Percentiles rank a stretch among this genome's conserved stretches.
phyloP scores from a whole-genome alignment of 1,139 yeast genomes.

The Kodamaea alishanica region DNA sequence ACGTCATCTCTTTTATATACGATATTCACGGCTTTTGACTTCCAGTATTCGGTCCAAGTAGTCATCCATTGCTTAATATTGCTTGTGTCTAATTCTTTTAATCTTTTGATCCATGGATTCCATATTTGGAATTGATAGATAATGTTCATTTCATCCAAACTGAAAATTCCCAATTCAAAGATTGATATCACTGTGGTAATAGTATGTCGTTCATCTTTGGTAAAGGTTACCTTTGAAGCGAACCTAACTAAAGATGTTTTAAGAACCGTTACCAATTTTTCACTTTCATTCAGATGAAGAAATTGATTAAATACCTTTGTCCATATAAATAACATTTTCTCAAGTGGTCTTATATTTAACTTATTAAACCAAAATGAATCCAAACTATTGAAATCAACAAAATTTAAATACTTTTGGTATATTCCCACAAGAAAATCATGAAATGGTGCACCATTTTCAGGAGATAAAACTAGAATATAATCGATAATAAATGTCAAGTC shows the following conservation, averaged over 20 bases:
- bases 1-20: not conserved
- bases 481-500: conserved; percentile 17
- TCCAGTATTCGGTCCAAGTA: conserved; percentile 9
- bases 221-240: not conserved
- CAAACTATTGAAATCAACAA: conserved; percentile 11
- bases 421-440: conserved; percentile 11
- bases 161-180: conserved; percentile 5
- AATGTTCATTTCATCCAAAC: conserved; percentile 6
- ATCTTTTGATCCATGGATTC: conserved; percentile 24
- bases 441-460: conserved; percentile 14
- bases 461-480: conserved; percentile 16
- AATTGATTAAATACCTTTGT: conserved; percentile 11
- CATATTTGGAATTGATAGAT: conserved; percentile 30
- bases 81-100: conserved; percentile 1
- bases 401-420: conserved; percentile 12
- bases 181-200: not conserved
- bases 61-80: conserved; percentile 4
- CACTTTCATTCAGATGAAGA: conserved; percentile 4
- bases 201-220: not conserved
- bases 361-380: conserved; percentile 18
- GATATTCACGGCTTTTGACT: not conserved
- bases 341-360: conserved; percentile 2
- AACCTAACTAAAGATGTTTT: conserved; percentile 3
- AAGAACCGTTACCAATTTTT: not conserved
- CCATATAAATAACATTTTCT: conserved; percentile 10